Conservation (phyloP, 2,329 filamentous ascomycete genomes). For the Fusarium sp. region DNA sequence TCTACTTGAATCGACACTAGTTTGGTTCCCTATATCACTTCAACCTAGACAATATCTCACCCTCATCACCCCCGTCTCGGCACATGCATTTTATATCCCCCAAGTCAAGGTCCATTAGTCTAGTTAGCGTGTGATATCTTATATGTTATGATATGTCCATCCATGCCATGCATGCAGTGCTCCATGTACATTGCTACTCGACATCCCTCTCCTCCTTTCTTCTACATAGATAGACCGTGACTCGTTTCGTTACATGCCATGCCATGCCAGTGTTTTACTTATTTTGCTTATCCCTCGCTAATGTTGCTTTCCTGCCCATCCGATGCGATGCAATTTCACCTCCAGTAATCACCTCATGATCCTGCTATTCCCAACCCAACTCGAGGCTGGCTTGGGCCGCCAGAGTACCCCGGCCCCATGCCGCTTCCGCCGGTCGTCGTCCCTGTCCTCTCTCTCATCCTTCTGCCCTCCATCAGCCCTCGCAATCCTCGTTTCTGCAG, state of each 20-base stretch:
- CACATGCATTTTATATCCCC: neutral
- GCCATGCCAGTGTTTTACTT: slow-evolving; percentile 33
- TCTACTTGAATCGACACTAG: neutral
- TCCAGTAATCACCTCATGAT: slow-evolving; percentile 46
- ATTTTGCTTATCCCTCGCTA: slow-evolving; percentile 24
- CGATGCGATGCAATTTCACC: neutral
- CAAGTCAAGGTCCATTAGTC: slow-evolving; percentile 4
- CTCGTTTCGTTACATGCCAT: slow-evolving; percentile 40
- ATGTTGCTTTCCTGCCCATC: slow-evolving; percentile 1
- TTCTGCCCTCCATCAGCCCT: slow-evolving; percentile 92
- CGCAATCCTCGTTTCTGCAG: slow-evolving; percentile 92
- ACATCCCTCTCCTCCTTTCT: slow-evolving; percentile 24
- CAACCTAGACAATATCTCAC: neutral
- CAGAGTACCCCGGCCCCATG: slow-evolving; percentile 24
- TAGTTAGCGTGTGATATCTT: slow-evolving; percentile 21
- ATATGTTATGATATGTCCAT: slow-evolving; percentile 27
- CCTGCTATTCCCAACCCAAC: slow-evolving; percentile 67
- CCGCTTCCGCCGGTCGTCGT: slow-evolving; percentile 53
- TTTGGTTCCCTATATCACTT: neutral
- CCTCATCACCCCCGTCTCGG: neutral
- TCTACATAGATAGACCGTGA: slow-evolving; percentile 29
- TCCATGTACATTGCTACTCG: slow-evolving; percentile 28
- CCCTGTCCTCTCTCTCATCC: slow-evolving; percentile 79
- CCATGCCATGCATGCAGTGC: slow-evolving; percentile 6
- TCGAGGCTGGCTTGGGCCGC: slow-evolving; percentile 49